Percentiles rank a stretch among this genome's conserved stretches.
Conservation (phyloP, 1,139 yeast species). For the Meyerozyma elateridarum region DNA sequence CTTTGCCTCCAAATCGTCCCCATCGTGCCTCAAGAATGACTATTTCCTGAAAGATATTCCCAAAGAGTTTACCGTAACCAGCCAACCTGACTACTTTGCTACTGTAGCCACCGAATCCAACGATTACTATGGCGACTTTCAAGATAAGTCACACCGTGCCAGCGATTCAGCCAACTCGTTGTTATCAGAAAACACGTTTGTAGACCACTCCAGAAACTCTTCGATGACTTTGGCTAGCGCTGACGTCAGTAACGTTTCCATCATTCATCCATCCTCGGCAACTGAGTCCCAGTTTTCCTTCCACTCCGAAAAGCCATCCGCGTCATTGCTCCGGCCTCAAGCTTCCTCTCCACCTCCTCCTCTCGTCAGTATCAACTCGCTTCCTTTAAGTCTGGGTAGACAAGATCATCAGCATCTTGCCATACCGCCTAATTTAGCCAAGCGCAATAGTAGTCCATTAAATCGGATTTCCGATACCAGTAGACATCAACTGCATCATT, state of each 20-base stretch:
- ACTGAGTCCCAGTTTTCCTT: background rate
- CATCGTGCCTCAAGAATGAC: constrained; percentile 4
- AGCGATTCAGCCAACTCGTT: background rate
- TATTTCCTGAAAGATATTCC: constrained; percentile 4
- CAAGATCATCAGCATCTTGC: background rate
- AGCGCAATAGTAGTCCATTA: constrained; percentile 3
- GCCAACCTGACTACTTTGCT: constrained; percentile 3
- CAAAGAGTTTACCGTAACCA: background rate
- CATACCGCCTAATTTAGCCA: constrained; percentile 1
- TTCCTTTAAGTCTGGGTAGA: too few relatives aligned
- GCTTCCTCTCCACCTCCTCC: background rate
- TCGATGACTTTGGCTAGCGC: constrained; percentile 1
- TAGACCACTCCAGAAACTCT: background rate
- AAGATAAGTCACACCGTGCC: constrained; percentile 2
- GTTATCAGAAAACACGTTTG: background rate
- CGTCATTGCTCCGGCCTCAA: background rate
- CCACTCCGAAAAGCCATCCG: background rate
- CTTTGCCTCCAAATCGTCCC: constrained; percentile 13
- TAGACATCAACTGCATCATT: constrained; percentile 7
- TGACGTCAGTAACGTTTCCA: background rate
- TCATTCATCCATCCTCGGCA: background rate
- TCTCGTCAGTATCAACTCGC: background rate
- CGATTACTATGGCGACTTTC: constrained; percentile 9
- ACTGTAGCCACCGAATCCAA: constrained; percentile 5
- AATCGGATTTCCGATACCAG: constrained; percentile 10